Percentiles rank a stretch among this genome's conserved stretches.
These are phyloP conservation scores for Cladophialophora bantiana DNA, from an alignment of 2,329 filamentous ascomycete species.

Conservation along the genomic window DNA sequence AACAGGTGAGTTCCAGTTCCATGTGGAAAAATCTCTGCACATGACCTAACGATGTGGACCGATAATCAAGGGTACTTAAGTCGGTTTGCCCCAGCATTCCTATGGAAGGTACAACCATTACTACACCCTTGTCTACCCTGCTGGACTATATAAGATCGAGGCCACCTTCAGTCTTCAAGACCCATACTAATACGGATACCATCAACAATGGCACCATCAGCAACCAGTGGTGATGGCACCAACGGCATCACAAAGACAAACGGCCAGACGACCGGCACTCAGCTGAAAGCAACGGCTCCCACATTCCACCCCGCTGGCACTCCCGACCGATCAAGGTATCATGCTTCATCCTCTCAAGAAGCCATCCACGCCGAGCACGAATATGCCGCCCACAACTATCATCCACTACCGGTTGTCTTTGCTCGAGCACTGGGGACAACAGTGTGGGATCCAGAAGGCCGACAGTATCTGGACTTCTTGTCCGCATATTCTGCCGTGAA, in stretches of 20 bases:
- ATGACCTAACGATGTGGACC: constrained; percentile 34
- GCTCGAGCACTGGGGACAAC: constrained; percentile 81
- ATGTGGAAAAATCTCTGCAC: constrained; percentile 36
- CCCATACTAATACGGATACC: not conserved
- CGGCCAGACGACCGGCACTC: constrained; percentile 30
- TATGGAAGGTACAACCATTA: constrained; percentile 7
- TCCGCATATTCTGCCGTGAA: constrained; percentile 98
- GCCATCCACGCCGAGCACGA: constrained; percentile 83
- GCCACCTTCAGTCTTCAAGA: constrained; percentile 1
- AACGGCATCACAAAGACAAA: constrained; percentile 30
- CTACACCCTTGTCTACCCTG: not conserved
- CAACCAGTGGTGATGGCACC: constrained; percentile 26
- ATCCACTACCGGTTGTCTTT: constrained; percentile 94
- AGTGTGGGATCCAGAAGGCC: constrained; percentile 97
- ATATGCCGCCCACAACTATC: constrained; percentile 97
- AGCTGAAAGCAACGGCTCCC: constrained; percentile 51
- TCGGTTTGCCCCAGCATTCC: constrained; percentile 9
- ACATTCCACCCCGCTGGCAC: constrained; percentile 49
- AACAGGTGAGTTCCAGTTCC: constrained; percentile 18
- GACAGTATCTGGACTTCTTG: constrained; percentile 95
- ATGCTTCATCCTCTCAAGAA: constrained; percentile 77
- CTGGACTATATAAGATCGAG: constrained; percentile 10
- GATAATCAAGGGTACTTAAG: constrained; percentile 29
- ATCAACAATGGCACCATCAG: constrained; percentile 33
- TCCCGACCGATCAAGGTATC: constrained; percentile 60